Base-by-base conservation (phyloP, 2,329 filamentous ascomycete genomes). In the Esteya vermicola region DNA sequence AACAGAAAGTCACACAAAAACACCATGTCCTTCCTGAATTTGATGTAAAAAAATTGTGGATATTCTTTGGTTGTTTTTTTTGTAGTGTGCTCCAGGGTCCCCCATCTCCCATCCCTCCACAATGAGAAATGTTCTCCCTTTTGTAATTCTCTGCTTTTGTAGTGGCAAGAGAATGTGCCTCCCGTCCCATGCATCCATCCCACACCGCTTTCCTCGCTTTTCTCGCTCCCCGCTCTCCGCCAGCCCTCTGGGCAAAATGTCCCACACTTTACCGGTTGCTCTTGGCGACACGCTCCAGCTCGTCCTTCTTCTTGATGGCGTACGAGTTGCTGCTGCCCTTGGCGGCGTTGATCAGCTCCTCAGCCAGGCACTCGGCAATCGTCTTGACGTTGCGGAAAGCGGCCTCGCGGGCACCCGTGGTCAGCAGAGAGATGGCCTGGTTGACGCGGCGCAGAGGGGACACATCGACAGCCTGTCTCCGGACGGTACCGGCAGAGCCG, bases 271-370 rank as follows among this genome's bases (percentile, higher is more conserved):
- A 98, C 82, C 91, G 85, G 82, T 98, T 98, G 79, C 78, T 85
- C 85, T 98, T 98, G 72, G 91, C 91, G 60, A 98, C 91, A 91
- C 91, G 91, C 83, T 98, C 91, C 74, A 98, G 72, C 83, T 98
- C 93, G 70, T 98, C 91, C 89, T 98, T 98, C 86, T 98, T 98
- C 86, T 98, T 98, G 81, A 98, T 98, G 61, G 93, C 91, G 68
- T 96, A 98, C 56, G 88, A 95, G 86, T 98, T 98, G 74, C 84
- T 93, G 81, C 83, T 93, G 63, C 91, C 91, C 85, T 98, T 98
- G 68, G 93, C 93, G 65, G 93, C 93, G 78, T 98, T 98, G 82
- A 98, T 96, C 67, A 98, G 79, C 81, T 98, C 91, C 74, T 98
- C 93, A 64, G 91, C 91, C 60, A 98, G 75, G 76, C 91, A 96